Evolutionary conservation across 2,329 filamentous ascomycete genomes (phyloP), one percentile per base, ranked within the genome.

Genomic region (Sclerotinia borealis): DNA sequence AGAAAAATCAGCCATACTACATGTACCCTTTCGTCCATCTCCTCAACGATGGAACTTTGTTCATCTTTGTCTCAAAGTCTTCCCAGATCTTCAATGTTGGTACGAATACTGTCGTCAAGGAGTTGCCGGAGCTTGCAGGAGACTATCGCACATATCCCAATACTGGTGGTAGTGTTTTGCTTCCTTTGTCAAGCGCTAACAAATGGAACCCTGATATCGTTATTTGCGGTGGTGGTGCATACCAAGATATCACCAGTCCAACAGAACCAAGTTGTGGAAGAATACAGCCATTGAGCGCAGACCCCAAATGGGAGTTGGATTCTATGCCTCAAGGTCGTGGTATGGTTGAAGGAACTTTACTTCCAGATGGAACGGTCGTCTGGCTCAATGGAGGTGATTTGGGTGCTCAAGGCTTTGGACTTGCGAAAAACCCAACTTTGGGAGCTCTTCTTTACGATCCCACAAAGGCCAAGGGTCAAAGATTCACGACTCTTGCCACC

Each of bases 21-120:
- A 85, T 85, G 83, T 86, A 86, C 69, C 84, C 84, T 3, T 86
- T 86, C 72, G 74, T 87, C 36, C 83, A 86, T 69, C 76, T 86
- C 1, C 77, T 87, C 43, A 79, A 76, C 39, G 79, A 85, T 70
- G 83, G 84, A 13, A 80, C 75, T 43, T 72, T 86, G 5, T 86
- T 85, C 70, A 76, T 86, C 63, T 84, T 85, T 70, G 77, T 79
- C 19, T 76, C 83, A 39, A 85, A 83, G 70, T 81, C 81, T 25
- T 80, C 81, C 6, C 80, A 86, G 68, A 76, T 82, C 61, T 85
- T 85, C 73, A 79, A 84, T 68, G 78, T 83, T 29, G 72, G 68
- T 41, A 74, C 74, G 50, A 80, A 80, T 63, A 72, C 72, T 4
- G 77, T 80, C 15, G 75, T 81, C 61, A 78, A 78, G 63, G 72